Evolutionary conservation across 2,329 filamentous ascomycete species (phyloP), one percentile per base, ranked within the genome.

Genomic region (Apiospora saccharicola): DNA sequence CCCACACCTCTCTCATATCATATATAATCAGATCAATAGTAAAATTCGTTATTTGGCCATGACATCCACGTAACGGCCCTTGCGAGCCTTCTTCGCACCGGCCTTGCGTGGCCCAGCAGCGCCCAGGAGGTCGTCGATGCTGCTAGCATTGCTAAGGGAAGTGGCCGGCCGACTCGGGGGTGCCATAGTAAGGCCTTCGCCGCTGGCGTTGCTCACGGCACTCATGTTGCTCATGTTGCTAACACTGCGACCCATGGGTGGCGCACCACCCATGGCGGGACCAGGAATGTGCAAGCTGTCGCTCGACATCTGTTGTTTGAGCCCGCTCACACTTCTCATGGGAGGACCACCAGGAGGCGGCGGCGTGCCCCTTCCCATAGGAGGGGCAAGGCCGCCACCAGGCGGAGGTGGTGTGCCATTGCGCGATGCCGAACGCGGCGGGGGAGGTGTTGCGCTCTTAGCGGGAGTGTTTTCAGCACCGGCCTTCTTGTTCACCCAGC

Each of bases 401-500:
- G 75, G 72, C 37, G 77, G 79, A n/a, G 87, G 86, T 19, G 88
- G 88, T 10, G 86, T 85, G 44, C 85, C 86, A 72, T 82, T 83
- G 67, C 86, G 82, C 72, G 90, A 64, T 24, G 84, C 57, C 7
- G 86, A 88, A 76, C 88, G 91, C 0, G 95, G 95, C 5, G 95
- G 95, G 1, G 96, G 95, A 0, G 96, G 93, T 0, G 95, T 91
- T 1, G 91, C 91, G 67, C 88, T 85, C 75, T 90, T 88, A 3
- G 89, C 85, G 37, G 88, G 85, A 12, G 84, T 84, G 61, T 89
- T 89, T 71, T 93, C 91, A 10, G 90, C 88, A 16, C 92, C 92
- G 14, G 90, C 90, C 81, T 98, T 98, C 86, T 98, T 98, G 86
- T 99, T 98, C 81, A 99, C 88, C 97, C 97, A 99, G 81, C 96